These are phyloP conservation scores for Aureobasidium pullulans DNA, from an alignment of 2,329 filamentous ascomycete genomes.

Conservation along the genomic window DNA sequence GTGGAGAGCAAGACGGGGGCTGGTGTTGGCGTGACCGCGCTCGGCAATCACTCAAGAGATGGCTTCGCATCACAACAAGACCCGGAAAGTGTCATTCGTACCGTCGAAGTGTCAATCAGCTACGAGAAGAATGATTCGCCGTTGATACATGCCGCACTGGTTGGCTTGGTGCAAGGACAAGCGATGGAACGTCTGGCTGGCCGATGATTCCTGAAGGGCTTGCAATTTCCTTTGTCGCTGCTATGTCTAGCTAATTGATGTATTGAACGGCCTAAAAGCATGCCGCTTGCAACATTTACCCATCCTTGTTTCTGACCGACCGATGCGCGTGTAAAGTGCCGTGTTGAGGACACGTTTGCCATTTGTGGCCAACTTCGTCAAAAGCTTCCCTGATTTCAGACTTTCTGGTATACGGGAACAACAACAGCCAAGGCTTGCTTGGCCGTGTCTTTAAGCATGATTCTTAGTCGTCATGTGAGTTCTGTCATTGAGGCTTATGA, in stretches of 20 bases:
- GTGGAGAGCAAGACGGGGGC: slow-evolving; percentile 14
- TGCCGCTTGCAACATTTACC: background rate
- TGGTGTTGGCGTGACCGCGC: slow-evolving; percentile 11
- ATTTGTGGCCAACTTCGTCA: background rate
- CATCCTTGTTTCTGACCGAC: background rate
- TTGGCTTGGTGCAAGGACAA: slow-evolving; percentile 19
- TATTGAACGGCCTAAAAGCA: background rate
- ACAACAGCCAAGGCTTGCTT: background rate
- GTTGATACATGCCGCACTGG: slow-evolving; percentile 24
- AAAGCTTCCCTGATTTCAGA: background rate
- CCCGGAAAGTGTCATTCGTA: slow-evolving; percentile 17
- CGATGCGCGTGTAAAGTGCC: background rate
- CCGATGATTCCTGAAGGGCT: background rate
- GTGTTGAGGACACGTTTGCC: background rate
- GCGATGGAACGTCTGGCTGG: slow-evolving; percentile 7
- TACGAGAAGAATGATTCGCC: slow-evolving; percentile 19
- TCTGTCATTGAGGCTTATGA: background rate
- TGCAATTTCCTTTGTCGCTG: background rate
- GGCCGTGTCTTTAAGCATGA: background rate
- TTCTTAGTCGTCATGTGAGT: background rate
- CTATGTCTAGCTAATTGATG: background rate
- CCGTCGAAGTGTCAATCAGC: slow-evolving; percentile 20
- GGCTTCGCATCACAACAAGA: slow-evolving; percentile 14
- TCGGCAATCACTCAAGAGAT: slow-evolving; percentile 15
- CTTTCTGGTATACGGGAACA: background rate